phyloP scores from a whole-genome alignment of 352 stramenopile genomes.

The Thraustochytrium striatum region DNA sequence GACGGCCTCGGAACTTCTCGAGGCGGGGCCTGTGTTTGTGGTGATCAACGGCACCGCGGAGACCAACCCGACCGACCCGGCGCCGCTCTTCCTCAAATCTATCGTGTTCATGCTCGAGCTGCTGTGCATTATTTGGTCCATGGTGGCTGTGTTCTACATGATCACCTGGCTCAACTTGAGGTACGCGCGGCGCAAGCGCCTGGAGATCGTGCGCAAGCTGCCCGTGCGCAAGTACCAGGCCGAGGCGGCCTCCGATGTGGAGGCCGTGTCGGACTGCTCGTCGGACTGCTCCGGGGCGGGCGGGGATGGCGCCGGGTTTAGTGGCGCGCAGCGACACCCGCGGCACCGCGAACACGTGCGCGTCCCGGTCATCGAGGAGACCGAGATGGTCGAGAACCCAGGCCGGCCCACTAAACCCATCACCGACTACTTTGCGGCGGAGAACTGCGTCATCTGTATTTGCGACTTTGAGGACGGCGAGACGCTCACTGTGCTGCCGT shows the following conservation, averaged over 20 bases:
- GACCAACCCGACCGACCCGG: constrained; percentile 3
- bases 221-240: constrained; percentile 8
- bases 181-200: background rate
- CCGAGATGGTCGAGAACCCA: background rate
- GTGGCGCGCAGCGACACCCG: too few relatives aligned
- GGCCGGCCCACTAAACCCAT: too few relatives aligned
- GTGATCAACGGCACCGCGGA: constrained; percentile 32
- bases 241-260: too few relatives aligned
- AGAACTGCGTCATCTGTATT: constrained; percentile 50
- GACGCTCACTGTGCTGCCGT: constrained; percentile 65
- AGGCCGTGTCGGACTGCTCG: background rate
- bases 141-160: constrained; percentile 41
- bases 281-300: background rate
- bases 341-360: background rate
- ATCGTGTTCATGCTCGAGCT: constrained; percentile 46
- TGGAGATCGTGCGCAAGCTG: constrained; percentile 44
- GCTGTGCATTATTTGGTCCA: constrained; percentile 32
- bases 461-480: constrained; percentile 48
- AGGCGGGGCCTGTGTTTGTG: background rate
- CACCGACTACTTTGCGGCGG: constrained; percentile 42
- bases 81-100: constrained; percentile 6
- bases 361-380: constrained; percentile 1
- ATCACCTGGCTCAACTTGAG: constrained; percentile 13
- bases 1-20: background rate
- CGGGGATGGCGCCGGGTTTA: too few relatives aligned